These are phyloP conservation scores for Decorospora gaudefroyi DNA, from an alignment of 2,329 filamentous ascomycete species.

Conservation along the genomic window DNA sequence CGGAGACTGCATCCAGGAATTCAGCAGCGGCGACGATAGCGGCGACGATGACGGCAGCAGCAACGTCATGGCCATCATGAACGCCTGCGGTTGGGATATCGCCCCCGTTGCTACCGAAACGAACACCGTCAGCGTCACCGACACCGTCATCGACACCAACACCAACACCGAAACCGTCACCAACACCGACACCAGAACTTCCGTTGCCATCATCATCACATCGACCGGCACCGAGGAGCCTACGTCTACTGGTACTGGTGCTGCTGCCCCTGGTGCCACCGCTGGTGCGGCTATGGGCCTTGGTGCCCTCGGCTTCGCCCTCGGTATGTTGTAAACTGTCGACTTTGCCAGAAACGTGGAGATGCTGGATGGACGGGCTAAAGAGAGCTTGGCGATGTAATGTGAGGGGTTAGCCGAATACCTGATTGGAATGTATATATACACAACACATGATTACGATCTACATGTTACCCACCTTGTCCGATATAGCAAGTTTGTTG, in stretches of 20 bases:
- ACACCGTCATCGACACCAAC: neutral
- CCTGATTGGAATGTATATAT: too few relatives aligned
- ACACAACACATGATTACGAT: too few relatives aligned
- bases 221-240: too few relatives aligned
- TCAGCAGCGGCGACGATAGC: slow-evolving; percentile 19
- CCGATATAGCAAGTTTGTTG: too few relatives aligned
- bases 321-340: slow-evolving; percentile 29
- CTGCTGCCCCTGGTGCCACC: slow-evolving; percentile 8
- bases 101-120: neutral
- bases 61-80: slow-evolving; percentile 11
- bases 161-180: neutral
- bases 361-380: too few relatives aligned
- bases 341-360: too few relatives aligned
- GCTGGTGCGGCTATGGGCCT: slow-evolving; percentile 27
- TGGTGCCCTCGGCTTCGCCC: slow-evolving; percentile 25
- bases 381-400: too few relatives aligned
- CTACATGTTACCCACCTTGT: too few relatives aligned
- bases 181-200: neutral
- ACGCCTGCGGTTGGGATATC: too few relatives aligned
- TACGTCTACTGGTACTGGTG: slow-evolving; percentile 15
- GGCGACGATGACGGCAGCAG: slow-evolving; percentile 18
- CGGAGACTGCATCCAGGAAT: slow-evolving; percentile 38
- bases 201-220: neutral
- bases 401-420: too few relatives aligned
- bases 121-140: neutral